A percentile compares a stretch with the other conserved stretches of the same genome.
phyloP scores from a whole-genome alignment of 495 filamentous ascomycete species.

The Daldinia bambusicola region DNA sequence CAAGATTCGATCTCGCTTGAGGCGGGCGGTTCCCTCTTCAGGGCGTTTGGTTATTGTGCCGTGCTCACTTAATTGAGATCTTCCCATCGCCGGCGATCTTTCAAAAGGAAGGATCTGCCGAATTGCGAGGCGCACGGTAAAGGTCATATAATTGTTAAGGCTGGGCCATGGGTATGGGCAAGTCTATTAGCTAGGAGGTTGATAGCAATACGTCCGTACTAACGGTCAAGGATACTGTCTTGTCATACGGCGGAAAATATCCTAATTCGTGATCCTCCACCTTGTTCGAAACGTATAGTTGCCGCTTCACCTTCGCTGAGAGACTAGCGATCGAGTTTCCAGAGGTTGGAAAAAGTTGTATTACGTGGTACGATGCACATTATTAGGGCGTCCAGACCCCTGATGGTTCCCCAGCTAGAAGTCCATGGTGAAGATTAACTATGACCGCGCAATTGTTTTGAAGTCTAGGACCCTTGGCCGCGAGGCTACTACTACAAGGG shows the following conservation, averaged over 20 bases:
- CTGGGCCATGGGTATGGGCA: conserved; percentile 4
- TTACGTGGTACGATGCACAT: conserved; percentile 15
- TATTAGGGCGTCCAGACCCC: conserved; percentile 23
- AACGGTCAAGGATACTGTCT: conserved; percentile 28
- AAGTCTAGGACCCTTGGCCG: conserved; percentile 34
- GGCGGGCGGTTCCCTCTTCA: conserved; percentile 6
- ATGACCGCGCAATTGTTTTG: conserved; percentile 37
- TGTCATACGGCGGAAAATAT: conserved; percentile 38
- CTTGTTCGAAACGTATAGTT: conserved; percentile 27
- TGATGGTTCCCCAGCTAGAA: conserved; percentile 10
- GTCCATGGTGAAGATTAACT: conserved; percentile 29
- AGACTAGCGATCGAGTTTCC: neutral
- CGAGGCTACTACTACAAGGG: conserved; percentile 18
- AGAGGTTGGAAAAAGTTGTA: conserved; percentile 9
- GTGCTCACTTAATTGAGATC: conserved; percentile 46
- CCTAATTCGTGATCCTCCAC: conserved; percentile 19
- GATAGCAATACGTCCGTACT: neutral
- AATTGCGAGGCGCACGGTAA: conserved; percentile 36
- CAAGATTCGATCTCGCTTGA: conserved; percentile 36
- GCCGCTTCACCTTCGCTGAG: conserved; percentile 20
- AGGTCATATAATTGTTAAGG: conserved; percentile 22
- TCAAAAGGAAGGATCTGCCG: conserved; percentile 35
- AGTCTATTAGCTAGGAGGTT: too few relatives aligned
- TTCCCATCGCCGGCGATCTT: conserved; percentile 42
- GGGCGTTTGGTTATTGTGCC: conserved; percentile 21